Evolutionary conservation across 2,329 filamentous ascomycete genomes (phyloP), one percentile per base, ranked within the genome.

Genomic region (Akanthomyces lecanii): DNA sequence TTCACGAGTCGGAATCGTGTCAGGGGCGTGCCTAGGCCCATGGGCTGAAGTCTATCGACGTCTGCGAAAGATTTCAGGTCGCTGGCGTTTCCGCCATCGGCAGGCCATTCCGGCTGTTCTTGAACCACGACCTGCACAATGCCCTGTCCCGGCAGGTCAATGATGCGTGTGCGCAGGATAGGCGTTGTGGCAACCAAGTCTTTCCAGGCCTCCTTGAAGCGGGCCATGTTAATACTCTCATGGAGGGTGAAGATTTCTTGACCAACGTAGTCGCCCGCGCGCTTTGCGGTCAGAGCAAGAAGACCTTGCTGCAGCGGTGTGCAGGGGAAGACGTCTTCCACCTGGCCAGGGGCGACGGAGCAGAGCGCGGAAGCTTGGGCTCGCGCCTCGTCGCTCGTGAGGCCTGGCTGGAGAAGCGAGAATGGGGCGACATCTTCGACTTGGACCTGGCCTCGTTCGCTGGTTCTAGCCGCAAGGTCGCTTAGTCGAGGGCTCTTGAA

Each of bases 401-500:
- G 38, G 14, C n/a, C 21, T 5, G n/a, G 42, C 7, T 56, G 51
- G 1, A 62, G 45, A 21, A 62, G 44, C 4, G 60, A 62, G 60
- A 62, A 62, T 2, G 60, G 44, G 23, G 44, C 18, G 21, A 56
- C 51, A 42, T 54, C 59, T 38, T 40, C 14, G n/a, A 52, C 51
- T 14, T 59, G 21, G 8, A 48, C 21, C 11, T 51, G 45, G 8
- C 51, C 52, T 16, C 7, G 58, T 18, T 5, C 28, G 21, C 18
- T 47, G 45, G 44, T 50, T 5, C n/a, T 21, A n/a, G 23, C 18
- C 0, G 70, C 68, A 0, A 77, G 61, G 14, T 72, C 69, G 0
- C 60, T 51, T 3, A 77, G 68, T 0, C 71, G 73, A 42, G 70
- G 71, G 40, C 67, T 66, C 10, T 67, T 67, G 57, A 76, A 69